Percentiles rank a stretch among this genome's conserved stretches.
Evolutionary conservation across 2,329 filamentous ascomycete genomes (phyloP).

Genomic region (Podosphaera leucotricha): DNA sequence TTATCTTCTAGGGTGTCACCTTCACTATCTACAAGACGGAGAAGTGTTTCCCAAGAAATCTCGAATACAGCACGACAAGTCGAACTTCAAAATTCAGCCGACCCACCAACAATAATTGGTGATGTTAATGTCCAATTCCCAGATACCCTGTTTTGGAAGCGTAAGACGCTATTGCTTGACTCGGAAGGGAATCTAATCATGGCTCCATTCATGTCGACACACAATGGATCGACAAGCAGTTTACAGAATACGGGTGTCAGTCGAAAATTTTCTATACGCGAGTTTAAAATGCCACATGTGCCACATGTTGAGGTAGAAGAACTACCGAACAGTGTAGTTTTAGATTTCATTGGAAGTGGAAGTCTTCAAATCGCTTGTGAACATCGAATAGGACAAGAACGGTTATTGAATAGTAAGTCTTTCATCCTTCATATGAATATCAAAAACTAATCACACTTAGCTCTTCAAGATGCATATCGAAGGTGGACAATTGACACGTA

Average conservation of each 20-base stretch:
- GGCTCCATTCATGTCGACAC: constrained; percentile 37
- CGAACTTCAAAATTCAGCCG: constrained; percentile 4
- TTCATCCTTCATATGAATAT: background rate
- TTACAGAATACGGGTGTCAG: constrained; percentile 28
- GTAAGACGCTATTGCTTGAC: constrained; percentile 69
- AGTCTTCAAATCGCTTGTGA: constrained; percentile 42
- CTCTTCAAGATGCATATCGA: background rate
- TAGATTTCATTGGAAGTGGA: constrained; percentile 37
- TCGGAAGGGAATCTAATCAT: constrained; percentile 64
- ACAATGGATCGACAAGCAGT: constrained; percentile 10
- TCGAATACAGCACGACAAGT: background rate
- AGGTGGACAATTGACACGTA: background rate
- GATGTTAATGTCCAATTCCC: constrained; percentile 96
- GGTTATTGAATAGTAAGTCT: constrained; percentile 22
- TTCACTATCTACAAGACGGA: constrained; percentile 22
- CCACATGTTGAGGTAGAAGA: constrained; percentile 87
- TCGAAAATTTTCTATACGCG: constrained; percentile 66
- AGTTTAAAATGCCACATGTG: constrained; percentile 56
- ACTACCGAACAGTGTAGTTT: constrained; percentile 58
- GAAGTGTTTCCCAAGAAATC: constrained; percentile 9
- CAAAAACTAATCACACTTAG: background rate
- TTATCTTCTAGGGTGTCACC: constrained; percentile 45
- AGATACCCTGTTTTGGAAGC: constrained; percentile 89
- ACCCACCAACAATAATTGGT: constrained; percentile 17
- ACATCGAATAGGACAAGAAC: constrained; percentile 32